Percentiles rank a stretch among this genome's conserved stretches.
These are phyloP conservation scores for Penicillium hordei DNA, from an alignment of 2,329 filamentous ascomycete species.

Conservation along the genomic window DNA sequence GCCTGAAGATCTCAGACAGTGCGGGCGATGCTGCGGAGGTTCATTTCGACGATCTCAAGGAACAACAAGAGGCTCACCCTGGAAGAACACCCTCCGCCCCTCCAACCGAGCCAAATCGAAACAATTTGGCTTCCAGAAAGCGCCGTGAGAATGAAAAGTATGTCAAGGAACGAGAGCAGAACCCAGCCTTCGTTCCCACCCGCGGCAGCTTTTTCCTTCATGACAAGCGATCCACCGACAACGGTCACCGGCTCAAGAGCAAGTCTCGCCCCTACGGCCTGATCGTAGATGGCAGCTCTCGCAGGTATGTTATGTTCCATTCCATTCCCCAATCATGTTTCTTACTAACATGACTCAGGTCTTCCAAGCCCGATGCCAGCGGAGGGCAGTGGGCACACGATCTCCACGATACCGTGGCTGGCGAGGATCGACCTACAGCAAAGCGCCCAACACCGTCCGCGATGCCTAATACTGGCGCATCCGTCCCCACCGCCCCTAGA, in stretches of 20 bases:
- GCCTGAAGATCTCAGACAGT: conserved; percentile 50
- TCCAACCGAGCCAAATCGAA: conserved; percentile 45
- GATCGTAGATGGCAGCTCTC: conserved; percentile 45
- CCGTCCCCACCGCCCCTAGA: conserved; percentile 52
- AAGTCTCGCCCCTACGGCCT: conserved; percentile 57
- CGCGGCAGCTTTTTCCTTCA: conserved; percentile 96
- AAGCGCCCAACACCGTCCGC: conserved; percentile 31
- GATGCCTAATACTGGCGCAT: conserved; percentile 35
- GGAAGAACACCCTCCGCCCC: conserved; percentile 44
- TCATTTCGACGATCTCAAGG: conserved; percentile 51
- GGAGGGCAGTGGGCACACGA: conserved; percentile 88
- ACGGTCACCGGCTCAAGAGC: conserved; percentile 68
- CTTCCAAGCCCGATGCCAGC: conserved; percentile 53
- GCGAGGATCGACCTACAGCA: conserved; percentile 38
- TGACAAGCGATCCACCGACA: conserved; percentile 79
- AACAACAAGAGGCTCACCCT: conserved; percentile 28
- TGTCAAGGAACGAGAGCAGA: conserved; percentile 79
- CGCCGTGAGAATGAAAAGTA: conserved; percentile 89
- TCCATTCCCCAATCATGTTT: neutral
- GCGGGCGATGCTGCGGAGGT: conserved; percentile 42
- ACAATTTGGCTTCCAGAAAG: conserved; percentile 66
- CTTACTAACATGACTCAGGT: conserved; percentile 38
- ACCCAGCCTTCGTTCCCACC: conserved; percentile 92
- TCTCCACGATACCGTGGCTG: conserved; percentile 71
- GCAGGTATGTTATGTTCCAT: conserved; percentile 39